phyloP scores from a whole-genome alignment of 1,284 basidiomycete species.

The Fomitiporia mediterranea region DNA sequence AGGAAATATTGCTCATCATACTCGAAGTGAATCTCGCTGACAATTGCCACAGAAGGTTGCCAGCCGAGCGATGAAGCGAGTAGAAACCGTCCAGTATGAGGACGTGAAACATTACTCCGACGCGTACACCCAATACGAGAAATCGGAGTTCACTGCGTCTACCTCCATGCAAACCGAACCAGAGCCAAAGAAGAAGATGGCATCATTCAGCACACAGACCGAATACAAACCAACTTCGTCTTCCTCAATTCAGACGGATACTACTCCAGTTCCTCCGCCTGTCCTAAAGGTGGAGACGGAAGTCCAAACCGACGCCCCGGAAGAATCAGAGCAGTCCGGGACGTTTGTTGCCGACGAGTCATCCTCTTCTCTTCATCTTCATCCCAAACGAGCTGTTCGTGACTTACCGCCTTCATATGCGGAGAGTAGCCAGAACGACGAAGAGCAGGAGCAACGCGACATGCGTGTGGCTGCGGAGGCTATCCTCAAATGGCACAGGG shows the following conservation, averaged over 20 bases:
- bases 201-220: conserved; percentile 30
- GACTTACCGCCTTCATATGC: conserved; percentile 71
- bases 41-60: conserved; percentile 51
- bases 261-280: conserved; percentile 33
- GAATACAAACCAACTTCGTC: conserved; percentile 23
- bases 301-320: conserved; percentile 42
- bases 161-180: conserved; percentile 36
- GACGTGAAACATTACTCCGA: conserved; percentile 70
- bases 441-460: conserved; percentile 46
- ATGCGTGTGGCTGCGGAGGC: conserved; percentile 51
- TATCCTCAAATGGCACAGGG: conserved; percentile 65
- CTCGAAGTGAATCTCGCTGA: conserved; percentile 5
- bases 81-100: conserved; percentile 50
- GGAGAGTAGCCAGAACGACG: conserved; percentile 37
- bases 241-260: conserved; percentile 30
- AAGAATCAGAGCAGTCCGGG: conserved; percentile 36
- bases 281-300: conserved; percentile 18
- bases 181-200: conserved; percentile 25
- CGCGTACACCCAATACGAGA: conserved; percentile 60
- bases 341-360: conserved; percentile 44
- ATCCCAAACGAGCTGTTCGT: conserved; percentile 47
- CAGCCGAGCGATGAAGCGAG: conserved; percentile 46
- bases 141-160: conserved; percentile 41
- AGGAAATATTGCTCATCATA: conserved; percentile 25
- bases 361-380: conserved; percentile 64